Base-by-base conservation (phyloP, 805 yeast genomes). In the Wickerhamiella shivajii region DNA sequence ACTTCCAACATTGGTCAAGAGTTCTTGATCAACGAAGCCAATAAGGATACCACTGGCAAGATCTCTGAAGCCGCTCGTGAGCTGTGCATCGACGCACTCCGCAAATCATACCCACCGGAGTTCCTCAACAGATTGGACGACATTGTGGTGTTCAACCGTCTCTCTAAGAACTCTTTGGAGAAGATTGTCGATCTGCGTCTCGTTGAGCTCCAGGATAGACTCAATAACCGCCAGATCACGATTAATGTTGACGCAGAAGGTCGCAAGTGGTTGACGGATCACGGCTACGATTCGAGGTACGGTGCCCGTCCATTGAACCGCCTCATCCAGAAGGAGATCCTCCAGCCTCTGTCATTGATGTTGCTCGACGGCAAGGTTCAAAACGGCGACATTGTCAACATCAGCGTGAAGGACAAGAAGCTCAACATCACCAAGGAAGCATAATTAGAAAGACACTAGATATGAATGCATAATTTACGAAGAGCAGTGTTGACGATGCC, bases 281-380 rank as follows among this genome's bases (percentile, higher is more conserved):
- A 77, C 43, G 98, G 98, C 3, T 90, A 87, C 53, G 96, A 87
- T 50, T 79, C 81, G 20, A 56, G 75, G 27, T 90, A 87, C 50
- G 98, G 98, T 45, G 98, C 98, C 0, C 71, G 98, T 51, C 98
- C 98, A 8, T 66, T 90, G 54, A 87, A 90, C 62, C 70, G 98
- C 47, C 66, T 84, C 33, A 73, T 87, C 39, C 93, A 84, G 53
- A 80, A 77, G 60, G 59, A 67, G 41, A 52, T 90, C n/a, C 63
- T 90, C 55, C 85, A 85, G 52, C 93, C 96, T 16, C 66, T 90
- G 69, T 93, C 97, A 3, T 64, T 70, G 47, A 60, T 67, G 46
- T 52, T 90, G 63, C 69, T 90, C 41, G 74, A 73, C 50, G 96
- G 96, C 3, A 78, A 78, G 46, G 64, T 87, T 9, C 66, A 62